Evolutionary conservation across 495 filamentous ascomycete species (phyloP).

Genomic region (Neurospora hispaniola): DNA sequence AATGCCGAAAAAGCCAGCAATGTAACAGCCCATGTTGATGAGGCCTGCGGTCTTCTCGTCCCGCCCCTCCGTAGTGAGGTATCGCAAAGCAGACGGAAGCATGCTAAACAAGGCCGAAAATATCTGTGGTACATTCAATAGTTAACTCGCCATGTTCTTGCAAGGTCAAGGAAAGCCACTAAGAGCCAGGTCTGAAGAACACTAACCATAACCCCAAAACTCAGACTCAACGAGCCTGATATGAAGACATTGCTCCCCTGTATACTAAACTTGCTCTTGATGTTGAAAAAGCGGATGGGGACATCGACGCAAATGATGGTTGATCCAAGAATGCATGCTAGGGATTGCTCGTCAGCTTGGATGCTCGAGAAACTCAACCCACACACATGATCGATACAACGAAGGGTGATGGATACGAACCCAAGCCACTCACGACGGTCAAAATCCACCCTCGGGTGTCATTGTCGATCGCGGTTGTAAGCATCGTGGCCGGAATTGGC

Average conservation of each 20-base stretch:
- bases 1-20: conserved; percentile 75
- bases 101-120: conserved; percentile 93
- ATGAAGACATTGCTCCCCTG: conserved; percentile 82
- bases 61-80: conserved; percentile 58
- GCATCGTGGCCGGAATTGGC: conserved; percentile 18
- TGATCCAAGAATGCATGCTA: conserved; percentile 74
- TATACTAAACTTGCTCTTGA: conserved; percentile 70
- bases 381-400: neutral
- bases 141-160: conserved; percentile 11
- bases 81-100: conserved; percentile 73
- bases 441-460: conserved; percentile 93
- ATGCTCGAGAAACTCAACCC: neutral
- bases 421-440: conserved; percentile 73
- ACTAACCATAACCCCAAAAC: conserved; percentile 94
- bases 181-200: neutral
- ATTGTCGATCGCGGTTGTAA: conserved; percentile 46
- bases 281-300: conserved; percentile 57
- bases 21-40: conserved; percentile 64
- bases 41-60: conserved; percentile 57
- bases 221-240: conserved; percentile 78
- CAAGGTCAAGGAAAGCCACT: neutral
- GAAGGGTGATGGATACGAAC: conserved; percentile 21
- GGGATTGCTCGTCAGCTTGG: neutral
- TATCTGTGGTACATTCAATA: conserved; percentile 41
- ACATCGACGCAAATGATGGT: conserved; percentile 80